Conservation (phyloP, 2,329 filamentous ascomycete genomes). For the Pezicula rhizophila region DNA sequence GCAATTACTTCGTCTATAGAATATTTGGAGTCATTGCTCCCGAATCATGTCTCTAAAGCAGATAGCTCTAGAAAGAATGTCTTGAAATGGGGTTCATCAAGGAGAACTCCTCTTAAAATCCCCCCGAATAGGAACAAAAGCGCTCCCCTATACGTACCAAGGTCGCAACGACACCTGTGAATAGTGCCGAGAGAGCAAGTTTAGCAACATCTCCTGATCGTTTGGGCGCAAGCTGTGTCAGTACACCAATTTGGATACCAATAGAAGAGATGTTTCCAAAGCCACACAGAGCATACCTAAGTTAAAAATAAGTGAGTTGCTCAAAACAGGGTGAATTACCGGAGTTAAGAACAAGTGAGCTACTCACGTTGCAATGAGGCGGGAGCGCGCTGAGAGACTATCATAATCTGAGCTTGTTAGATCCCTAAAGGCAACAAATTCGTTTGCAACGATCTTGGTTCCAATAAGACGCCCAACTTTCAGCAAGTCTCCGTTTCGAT, state of each 20-base stretch:
- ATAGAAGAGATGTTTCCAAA: constrained; percentile 85
- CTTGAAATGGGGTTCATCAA: too few relatives aligned
- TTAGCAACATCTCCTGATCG: constrained; percentile 69
- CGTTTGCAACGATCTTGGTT: constrained; percentile 69
- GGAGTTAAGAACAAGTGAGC: too few relatives aligned
- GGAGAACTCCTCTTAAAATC: too few relatives aligned
- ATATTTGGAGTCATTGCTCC: too few relatives aligned
- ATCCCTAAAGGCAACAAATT: constrained; percentile 29
- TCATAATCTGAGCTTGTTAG: constrained; percentile 51
- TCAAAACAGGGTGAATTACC: too few relatives aligned
- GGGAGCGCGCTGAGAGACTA: constrained; percentile 60
- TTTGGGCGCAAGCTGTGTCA: constrained; percentile 72
- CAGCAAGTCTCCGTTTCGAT: constrained; percentile 55
- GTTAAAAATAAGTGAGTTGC: too few relatives aligned
- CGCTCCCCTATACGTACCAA: constrained; percentile 30
- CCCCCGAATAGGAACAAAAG: too few relatives aligned
- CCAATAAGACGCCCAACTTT: constrained; percentile 75
- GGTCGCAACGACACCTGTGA: constrained; percentile 73
- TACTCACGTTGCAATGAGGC: constrained; percentile 63
- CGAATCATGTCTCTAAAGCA: too few relatives aligned
- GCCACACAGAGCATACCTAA: constrained; percentile 66
- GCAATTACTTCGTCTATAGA: too few relatives aligned
- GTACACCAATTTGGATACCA: constrained; percentile 83
- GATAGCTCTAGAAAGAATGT: too few relatives aligned
- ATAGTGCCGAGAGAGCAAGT: constrained; percentile 69